Conservation (phyloP, 768 basidiomycete genomes). For the Leccinum variicolor region DNA sequence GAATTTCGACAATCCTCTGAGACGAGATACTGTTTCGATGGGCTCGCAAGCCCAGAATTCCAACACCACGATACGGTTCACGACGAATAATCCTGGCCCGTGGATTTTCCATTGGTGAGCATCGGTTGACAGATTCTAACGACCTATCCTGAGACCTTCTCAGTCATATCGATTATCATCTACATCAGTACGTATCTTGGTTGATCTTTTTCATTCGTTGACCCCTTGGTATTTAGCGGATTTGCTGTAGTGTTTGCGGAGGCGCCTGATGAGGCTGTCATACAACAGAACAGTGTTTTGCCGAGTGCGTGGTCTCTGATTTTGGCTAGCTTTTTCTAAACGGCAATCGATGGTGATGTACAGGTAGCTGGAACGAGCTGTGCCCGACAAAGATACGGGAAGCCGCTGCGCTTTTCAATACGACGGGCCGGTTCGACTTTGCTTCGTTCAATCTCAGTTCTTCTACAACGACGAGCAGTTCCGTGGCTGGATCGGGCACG, state of each 20-base stretch:
- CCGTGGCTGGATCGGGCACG: background rate
- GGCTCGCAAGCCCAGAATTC: slow-evolving; percentile 32
- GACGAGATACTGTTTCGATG: slow-evolving; percentile 34
- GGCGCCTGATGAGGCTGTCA: slow-evolving; percentile 16
- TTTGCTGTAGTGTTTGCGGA: slow-evolving; percentile 32
- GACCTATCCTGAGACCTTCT: background rate
- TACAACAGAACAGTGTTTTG: slow-evolving; percentile 14
- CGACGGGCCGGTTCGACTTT: slow-evolving; percentile 18
- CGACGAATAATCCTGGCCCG: slow-evolving; percentile 64
- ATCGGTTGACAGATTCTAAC: background rate
- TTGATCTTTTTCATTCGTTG: background rate
- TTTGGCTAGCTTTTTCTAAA: background rate
- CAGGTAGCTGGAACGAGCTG: slow-evolving; percentile 20
- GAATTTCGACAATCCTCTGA: slow-evolving; percentile 38
- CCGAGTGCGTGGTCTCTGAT: slow-evolving; percentile 15
- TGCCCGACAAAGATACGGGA: slow-evolving; percentile 19
- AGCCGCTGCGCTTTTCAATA: slow-evolving; percentile 15
- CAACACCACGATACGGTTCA: slow-evolving; percentile 55
- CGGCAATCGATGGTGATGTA: background rate
- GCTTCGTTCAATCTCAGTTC: slow-evolving; percentile 6
- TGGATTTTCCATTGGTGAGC: slow-evolving; percentile 48
- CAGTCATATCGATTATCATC: slow-evolving; percentile 33
- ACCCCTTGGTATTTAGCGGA: slow-evolving; percentile 16
- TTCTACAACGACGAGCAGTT: background rate
- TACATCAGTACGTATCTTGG: slow-evolving; percentile 17